Conservation (phyloP, 1,139 yeast species). For the Trichomonascaceae sp. region DNA sequence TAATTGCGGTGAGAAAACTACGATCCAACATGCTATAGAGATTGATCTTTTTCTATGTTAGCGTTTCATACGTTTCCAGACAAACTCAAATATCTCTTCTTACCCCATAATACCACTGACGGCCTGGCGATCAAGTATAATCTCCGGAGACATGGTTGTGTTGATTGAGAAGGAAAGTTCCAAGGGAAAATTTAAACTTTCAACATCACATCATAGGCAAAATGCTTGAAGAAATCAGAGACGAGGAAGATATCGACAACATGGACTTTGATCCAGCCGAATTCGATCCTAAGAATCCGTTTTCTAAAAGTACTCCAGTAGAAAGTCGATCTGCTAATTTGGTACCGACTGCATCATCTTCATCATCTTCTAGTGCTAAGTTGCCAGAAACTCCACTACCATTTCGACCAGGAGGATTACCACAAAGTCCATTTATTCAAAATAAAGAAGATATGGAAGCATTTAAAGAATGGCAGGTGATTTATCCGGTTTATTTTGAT, state of each 20-base stretch:
- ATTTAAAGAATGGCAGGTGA: constrained; percentile 59
- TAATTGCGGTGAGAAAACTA: constrained; percentile 94
- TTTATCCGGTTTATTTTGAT: constrained; percentile 94
- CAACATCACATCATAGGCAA: constrained; percentile 61
- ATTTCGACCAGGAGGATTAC: background rate
- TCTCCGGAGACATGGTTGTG: constrained; percentile 17
- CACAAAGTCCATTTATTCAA: constrained; percentile 1
- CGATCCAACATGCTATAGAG: constrained; percentile 95
- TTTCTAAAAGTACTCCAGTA: constrained; percentile 25
- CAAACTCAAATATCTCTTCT: constrained; percentile 13
- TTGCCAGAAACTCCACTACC: background rate
- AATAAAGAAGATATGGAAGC: constrained; percentile 43
- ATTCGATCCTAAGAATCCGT: constrained; percentile 59
- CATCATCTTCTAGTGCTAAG: background rate
- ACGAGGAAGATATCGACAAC: constrained; percentile 71
- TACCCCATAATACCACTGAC: constrained; percentile 79
- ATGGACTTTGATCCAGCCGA: constrained; percentile 91
- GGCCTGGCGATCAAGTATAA: constrained; percentile 56
- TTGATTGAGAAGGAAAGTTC: background rate
- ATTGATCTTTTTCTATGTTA: constrained; percentile 44
- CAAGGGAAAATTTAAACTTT: background rate
- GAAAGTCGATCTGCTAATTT: constrained; percentile 8
- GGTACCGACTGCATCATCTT: background rate
- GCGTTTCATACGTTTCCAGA: background rate
- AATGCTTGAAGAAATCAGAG: constrained; percentile 62